A percentile compares a stretch with the other conserved stretches of the same genome.
These are phyloP conservation scores for Botryotinia convoluta DNA, from an alignment of 2,329 filamentous ascomycete genomes.

Conservation along the genomic window DNA sequence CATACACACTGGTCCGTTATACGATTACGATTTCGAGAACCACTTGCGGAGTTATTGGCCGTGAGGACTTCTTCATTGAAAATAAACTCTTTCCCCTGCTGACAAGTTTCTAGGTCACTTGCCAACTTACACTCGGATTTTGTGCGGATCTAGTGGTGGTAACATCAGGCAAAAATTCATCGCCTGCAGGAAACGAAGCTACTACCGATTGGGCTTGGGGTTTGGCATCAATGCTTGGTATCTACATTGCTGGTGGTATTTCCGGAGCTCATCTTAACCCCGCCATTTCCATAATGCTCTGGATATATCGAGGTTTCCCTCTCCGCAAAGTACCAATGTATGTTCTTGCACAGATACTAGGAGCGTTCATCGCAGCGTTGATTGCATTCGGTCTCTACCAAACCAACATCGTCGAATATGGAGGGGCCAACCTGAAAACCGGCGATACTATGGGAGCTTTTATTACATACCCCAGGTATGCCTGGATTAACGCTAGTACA, in stretches of 20 bases:
- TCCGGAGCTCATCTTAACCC: slow-evolving; percentile 49
- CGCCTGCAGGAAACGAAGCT: slow-evolving; percentile 43
- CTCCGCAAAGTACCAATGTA: slow-evolving; percentile 51
- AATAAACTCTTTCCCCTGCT: background rate
- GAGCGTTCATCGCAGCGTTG: slow-evolving; percentile 49
- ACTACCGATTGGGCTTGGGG: slow-evolving; percentile 51
- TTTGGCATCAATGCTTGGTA: slow-evolving; percentile 51
- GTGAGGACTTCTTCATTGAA: slow-evolving; percentile 35
- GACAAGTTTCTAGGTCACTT: slow-evolving; percentile 25
- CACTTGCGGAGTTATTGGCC: slow-evolving; percentile 52
- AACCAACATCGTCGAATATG: slow-evolving; percentile 39
- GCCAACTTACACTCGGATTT: slow-evolving; percentile 47
- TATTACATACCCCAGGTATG: slow-evolving; percentile 44
- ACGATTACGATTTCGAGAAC: slow-evolving; percentile 47
- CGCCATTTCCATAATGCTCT: slow-evolving; percentile 45
- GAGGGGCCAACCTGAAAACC: slow-evolving; percentile 26
- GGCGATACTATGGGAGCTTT: slow-evolving; percentile 43
- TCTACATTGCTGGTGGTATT: slow-evolving; percentile 48
- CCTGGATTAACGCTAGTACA: slow-evolving; percentile 40
- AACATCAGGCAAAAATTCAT: slow-evolving; percentile 25
- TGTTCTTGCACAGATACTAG: slow-evolving; percentile 51
- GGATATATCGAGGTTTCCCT: slow-evolving; percentile 52
- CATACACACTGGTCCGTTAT: slow-evolving; percentile 46
- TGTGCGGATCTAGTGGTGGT: slow-evolving; percentile 47
- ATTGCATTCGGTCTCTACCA: slow-evolving; percentile 46